phyloP scores from a whole-genome alignment of 129 eudicot genomes.

The Deinandra increscens region DNA sequence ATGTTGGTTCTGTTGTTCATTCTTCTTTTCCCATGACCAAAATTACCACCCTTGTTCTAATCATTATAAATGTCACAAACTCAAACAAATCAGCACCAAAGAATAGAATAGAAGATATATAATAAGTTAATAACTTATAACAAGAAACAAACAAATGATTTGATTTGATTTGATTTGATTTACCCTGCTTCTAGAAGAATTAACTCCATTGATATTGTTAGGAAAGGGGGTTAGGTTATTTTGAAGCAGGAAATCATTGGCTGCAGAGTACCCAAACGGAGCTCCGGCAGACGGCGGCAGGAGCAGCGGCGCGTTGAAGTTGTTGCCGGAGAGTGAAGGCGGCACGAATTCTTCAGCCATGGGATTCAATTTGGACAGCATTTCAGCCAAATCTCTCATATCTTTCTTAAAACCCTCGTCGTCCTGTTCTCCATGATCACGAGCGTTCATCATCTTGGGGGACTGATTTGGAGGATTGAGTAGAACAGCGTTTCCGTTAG shows the following conservation, averaged over 20 bases:
- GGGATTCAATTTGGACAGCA: slow-evolving; percentile 75
- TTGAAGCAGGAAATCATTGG: slow-evolving; percentile 40
- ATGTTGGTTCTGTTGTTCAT: slow-evolving; percentile 64
- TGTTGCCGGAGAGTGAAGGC: slow-evolving; percentile 38
- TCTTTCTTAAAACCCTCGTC: slow-evolving; percentile 60
- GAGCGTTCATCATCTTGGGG: slow-evolving; percentile 33
- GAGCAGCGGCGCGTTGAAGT: slow-evolving; percentile 18
- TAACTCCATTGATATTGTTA: slow-evolving; percentile 43
- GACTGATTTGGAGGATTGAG: too few species aligned
- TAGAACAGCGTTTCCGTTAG: slow-evolving; percentile 23
- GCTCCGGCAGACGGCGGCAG: slow-evolving; percentile 31
- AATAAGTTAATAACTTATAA: too few species aligned
- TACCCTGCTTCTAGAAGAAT: slow-evolving; percentile 47
- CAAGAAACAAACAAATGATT: background rate
- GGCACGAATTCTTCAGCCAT: slow-evolving; percentile 88
- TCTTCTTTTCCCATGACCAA: slow-evolving; percentile 59
- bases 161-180: too few species aligned
- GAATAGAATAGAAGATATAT: background rate
- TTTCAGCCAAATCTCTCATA: slow-evolving; percentile 75
- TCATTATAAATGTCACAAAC: slow-evolving; percentile 29
- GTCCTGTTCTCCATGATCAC: slow-evolving; percentile 23
- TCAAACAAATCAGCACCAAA: slow-evolving; percentile 9
- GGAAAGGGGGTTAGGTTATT: slow-evolving; percentile 40
- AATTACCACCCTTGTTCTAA: slow-evolving; percentile 58
- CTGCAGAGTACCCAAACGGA: slow-evolving; percentile 42